Evolutionary conservation across 1,284 basidiomycete species (phyloP).

Genomic region (Chiua sp.): DNA sequence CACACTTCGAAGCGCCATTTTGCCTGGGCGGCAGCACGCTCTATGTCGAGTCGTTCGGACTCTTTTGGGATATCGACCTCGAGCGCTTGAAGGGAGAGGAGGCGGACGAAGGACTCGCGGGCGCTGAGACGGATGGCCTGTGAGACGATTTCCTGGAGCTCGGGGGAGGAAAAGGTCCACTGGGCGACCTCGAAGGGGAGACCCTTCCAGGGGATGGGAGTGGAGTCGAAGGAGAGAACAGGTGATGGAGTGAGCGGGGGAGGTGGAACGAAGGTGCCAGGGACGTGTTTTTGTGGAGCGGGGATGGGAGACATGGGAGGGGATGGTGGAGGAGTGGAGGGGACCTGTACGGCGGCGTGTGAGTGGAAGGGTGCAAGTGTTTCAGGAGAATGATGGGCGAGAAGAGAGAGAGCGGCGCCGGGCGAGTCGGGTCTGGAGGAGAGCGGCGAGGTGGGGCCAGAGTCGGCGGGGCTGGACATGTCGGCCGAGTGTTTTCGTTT

Average conservation of each 20-base stretch:
- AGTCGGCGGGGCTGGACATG: constrained; percentile 6
- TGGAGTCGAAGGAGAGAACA: constrained; percentile 58
- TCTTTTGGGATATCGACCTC: constrained; percentile 64
- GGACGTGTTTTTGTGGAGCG: constrained; percentile 6
- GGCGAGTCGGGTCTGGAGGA: constrained; percentile 9
- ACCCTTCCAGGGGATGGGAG: constrained; percentile 64
- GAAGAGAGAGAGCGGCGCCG: neutral
- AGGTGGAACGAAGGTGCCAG: constrained; percentile 26
- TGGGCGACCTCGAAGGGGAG: constrained; percentile 75
- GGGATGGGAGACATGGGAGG: neutral
- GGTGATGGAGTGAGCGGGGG: constrained; percentile 51
- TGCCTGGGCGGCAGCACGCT: constrained; percentile 57
- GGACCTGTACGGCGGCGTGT: too few species aligned
- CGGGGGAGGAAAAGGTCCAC: constrained; percentile 72
- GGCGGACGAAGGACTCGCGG: constrained; percentile 71
- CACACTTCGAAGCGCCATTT: constrained; percentile 72
- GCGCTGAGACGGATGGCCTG: constrained; percentile 74
- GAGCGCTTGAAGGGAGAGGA: constrained; percentile 64
- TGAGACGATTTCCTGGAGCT: constrained; percentile 76
- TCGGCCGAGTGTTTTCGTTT: constrained; percentile 21
- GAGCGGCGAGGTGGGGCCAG: neutral
- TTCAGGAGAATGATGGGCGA: too few species aligned
- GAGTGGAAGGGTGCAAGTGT: too few species aligned
- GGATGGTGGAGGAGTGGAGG: neutral
- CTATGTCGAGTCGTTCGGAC: constrained; percentile 56